Percentiles rank a stretch among this genome's conserved stretches.
Conservation (phyloP, 1,139 yeast genomes). For the Geotrichum carabidarum region DNA sequence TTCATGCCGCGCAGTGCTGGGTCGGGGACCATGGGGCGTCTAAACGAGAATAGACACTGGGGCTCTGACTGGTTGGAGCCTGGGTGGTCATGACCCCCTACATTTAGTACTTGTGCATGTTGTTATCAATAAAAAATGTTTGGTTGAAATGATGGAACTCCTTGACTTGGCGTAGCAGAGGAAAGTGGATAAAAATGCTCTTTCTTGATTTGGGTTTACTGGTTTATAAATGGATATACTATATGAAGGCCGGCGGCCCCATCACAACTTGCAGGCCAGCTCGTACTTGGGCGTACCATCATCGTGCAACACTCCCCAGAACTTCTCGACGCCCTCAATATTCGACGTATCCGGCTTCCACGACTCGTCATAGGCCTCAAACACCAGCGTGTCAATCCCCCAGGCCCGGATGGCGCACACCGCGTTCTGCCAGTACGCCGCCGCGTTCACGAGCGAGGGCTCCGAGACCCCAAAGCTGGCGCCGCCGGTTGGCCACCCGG, state of each 20-base stretch:
- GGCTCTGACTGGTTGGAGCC: constrained; percentile 6
- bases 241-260: too few relatives aligned
- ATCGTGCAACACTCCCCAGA: constrained; percentile 85
- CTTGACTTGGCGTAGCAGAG: too few relatives aligned
- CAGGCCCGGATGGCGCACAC: constrained; percentile 90
- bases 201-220: too few relatives aligned
- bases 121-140: too few relatives aligned
- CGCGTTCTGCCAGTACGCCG: constrained; percentile 76
- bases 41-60: constrained; percentile 13
- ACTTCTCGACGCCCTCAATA: constrained; percentile 71
- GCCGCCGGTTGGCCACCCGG: constrained; percentile 97
- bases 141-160: too few relatives aligned
- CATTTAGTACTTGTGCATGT: not conserved
- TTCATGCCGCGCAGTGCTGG: constrained; percentile 1
- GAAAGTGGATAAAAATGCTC: too few relatives aligned
- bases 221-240: too few relatives aligned
- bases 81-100: constrained; percentile 14
- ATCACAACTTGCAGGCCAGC: constrained; percentile 21
- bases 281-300: constrained; percentile 40
- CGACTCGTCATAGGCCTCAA: constrained; percentile 91
- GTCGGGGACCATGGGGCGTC: constrained; percentile 13
- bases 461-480: constrained; percentile 48
- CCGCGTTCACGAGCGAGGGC: constrained; percentile 72
- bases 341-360: constrained; percentile 94
- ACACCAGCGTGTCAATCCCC: constrained; percentile 88